Conservation (phyloP, 2,329 filamentous ascomycete genomes). For the Geosmithia putterillii region DNA sequence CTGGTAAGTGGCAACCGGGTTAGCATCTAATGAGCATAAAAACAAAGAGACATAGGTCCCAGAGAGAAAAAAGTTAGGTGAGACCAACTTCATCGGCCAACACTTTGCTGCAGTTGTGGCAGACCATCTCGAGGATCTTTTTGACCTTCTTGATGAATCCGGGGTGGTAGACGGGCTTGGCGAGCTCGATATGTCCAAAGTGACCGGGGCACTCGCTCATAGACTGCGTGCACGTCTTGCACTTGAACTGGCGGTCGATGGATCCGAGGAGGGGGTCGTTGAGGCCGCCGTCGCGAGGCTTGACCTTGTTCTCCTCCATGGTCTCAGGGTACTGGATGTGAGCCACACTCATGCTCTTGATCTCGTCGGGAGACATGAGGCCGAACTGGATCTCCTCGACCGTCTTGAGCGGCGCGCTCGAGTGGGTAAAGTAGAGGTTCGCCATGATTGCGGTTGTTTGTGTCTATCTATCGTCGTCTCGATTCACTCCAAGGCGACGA, state of each 20-base stretch:
- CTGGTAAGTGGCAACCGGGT: slow-evolving; percentile 41
- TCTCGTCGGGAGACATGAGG: slow-evolving; percentile 93
- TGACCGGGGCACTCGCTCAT: slow-evolving; percentile 96
- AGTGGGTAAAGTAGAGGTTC: slow-evolving; percentile 83
- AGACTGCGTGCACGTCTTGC: slow-evolving; percentile 89
- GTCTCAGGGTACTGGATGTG: slow-evolving; percentile 98
- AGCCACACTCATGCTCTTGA: slow-evolving; percentile 96
- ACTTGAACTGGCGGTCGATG: slow-evolving; percentile 91
- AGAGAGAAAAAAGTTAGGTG: slow-evolving; percentile 37
- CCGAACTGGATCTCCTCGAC: slow-evolving; percentile 99
- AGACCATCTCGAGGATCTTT: slow-evolving; percentile 97
- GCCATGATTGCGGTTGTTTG: slow-evolving; percentile 53
- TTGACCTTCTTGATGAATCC: slow-evolving; percentile 99
- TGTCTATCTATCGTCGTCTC: neutral
- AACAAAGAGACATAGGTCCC: slow-evolving; percentile 34
- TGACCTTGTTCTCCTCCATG: slow-evolving; percentile 91
- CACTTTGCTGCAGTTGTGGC: slow-evolving; percentile 97
- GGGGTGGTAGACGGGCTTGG: slow-evolving; percentile 86
- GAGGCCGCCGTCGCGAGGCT: slow-evolving; percentile 80
- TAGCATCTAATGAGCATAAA: slow-evolving; percentile 43
- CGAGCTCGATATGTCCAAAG: slow-evolving; percentile 97
- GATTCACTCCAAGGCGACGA: slow-evolving; percentile 5
- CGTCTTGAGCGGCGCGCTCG: slow-evolving; percentile 89
- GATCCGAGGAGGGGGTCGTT: slow-evolving; percentile 95
- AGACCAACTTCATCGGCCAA: slow-evolving; percentile 95